phyloP scores from a whole-genome alignment of 345 rosid genomes.

The Acer campestre region DNA sequence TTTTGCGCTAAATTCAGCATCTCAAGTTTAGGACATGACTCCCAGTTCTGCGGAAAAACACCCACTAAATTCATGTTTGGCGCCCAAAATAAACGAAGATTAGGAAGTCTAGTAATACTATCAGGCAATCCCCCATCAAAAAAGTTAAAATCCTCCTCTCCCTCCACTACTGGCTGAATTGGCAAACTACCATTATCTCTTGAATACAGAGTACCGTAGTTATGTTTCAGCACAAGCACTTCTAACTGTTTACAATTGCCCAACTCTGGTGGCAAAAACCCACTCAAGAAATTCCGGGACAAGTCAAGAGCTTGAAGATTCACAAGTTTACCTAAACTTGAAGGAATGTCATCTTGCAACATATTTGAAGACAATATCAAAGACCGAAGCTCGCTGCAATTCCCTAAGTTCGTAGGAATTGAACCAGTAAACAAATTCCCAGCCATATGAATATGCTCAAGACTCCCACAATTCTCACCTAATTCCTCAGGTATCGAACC shows the following conservation, averaged over 20 bases:
- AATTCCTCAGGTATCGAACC: constrained; percentile 37
- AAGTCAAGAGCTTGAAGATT: constrained; percentile 51
- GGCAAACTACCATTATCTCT: constrained; percentile 18
- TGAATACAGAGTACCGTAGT: constrained; percentile 36
- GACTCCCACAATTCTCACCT: constrained; percentile 38
- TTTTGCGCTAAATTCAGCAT: constrained; percentile 49
- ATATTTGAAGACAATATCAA: constrained; percentile 44
- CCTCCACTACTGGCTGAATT: constrained; percentile 24
- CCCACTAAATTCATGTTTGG: constrained; percentile 43
- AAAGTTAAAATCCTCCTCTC: constrained; percentile 45
- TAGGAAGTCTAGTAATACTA: constrained; percentile 36
- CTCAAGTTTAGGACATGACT: constrained; percentile 33
- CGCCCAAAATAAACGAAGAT: constrained; percentile 46
- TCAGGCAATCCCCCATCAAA: constrained; percentile 42
- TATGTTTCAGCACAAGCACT: constrained; percentile 42
- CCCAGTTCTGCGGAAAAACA: constrained; percentile 36
- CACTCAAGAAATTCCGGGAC: constrained; percentile 50
- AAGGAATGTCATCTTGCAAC: constrained; percentile 43
- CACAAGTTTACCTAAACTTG: constrained; percentile 31
- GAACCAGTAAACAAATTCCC: constrained; percentile 43
- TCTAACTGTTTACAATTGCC: constrained; percentile 39
- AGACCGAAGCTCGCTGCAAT: constrained; percentile 37
- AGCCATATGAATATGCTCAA: constrained; percentile 42
- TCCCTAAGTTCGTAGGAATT: constrained; percentile 45
- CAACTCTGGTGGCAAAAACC: constrained; percentile 42